Evolutionary conservation across 2,329 filamentous ascomycete genomes (phyloP).

Genomic region (Didymellaceae sp.): DNA sequence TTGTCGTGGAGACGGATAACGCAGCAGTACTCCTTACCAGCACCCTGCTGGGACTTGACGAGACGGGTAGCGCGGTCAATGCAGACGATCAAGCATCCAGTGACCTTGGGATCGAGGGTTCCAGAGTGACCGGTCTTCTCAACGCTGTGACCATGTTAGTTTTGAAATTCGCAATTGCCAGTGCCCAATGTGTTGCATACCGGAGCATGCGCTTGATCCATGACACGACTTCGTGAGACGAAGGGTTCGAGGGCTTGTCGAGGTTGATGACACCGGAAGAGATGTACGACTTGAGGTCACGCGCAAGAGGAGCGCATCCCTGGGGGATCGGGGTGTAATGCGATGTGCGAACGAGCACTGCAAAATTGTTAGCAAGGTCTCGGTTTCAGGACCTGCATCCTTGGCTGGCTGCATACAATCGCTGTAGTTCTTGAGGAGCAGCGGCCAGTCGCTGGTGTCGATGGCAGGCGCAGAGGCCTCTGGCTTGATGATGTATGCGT

Average conservation of each 20-base stretch:
- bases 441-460: slow-evolving; percentile 88
- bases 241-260: slow-evolving; percentile 96
- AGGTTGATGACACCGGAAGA: slow-evolving; percentile 98
- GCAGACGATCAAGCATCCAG: slow-evolving; percentile 91
- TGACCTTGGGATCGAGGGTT: slow-evolving; percentile 98
- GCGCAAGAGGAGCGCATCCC: slow-evolving; percentile 88
- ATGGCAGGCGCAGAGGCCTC: slow-evolving; percentile 78
- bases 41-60: slow-evolving; percentile 98
- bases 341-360: slow-evolving; percentile 89
- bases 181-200: slow-evolving; percentile 54
- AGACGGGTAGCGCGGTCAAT: slow-evolving; percentile 96
- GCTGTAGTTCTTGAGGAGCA: slow-evolving; percentile 95
- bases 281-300: slow-evolving; percentile 96
- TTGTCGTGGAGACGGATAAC: slow-evolving; percentile 96
- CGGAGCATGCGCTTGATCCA: slow-evolving; percentile 98
- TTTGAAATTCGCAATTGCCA: neutral
- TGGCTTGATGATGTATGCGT: slow-evolving; percentile 91
- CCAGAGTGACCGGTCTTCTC: slow-evolving; percentile 99
- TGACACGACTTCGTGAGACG: slow-evolving; percentile 97
- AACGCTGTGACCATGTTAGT: slow-evolving; percentile 59
- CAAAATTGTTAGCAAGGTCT: slow-evolving; percentile 33
- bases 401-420: slow-evolving; percentile 69
- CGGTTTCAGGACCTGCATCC: slow-evolving; percentile 26
- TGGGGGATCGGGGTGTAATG: slow-evolving; percentile 97
- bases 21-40: slow-evolving; percentile 98